phyloP scores from a whole-genome alignment of 1,139 yeast genomes.

The Schizosaccharomyces versatilis region DNA sequence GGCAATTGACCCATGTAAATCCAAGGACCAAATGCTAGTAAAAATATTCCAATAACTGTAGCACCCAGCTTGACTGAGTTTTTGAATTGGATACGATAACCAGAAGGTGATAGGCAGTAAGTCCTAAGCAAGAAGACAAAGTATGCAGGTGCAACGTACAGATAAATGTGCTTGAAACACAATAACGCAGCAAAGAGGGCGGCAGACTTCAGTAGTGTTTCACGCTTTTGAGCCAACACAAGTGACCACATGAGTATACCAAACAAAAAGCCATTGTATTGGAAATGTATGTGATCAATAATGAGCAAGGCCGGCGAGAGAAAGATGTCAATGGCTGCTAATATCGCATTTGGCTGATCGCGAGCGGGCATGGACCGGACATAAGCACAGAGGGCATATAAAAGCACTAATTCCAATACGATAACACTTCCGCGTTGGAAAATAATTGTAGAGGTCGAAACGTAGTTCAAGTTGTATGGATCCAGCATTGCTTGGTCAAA shows the following conservation, averaged over 20 bases:
- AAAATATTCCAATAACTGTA: conserved; percentile 42
- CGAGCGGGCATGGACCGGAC: conserved; percentile 15
- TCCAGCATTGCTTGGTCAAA: conserved; percentile 15
- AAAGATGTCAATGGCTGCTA: conserved; percentile 61
- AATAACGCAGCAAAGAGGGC: conserved; percentile 51
- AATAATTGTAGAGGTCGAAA: conserved; percentile 41
- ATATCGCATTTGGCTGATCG: background rate
- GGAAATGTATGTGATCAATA: conserved; percentile 84
- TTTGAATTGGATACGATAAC: conserved; percentile 30
- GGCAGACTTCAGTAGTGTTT: conserved; percentile 42
- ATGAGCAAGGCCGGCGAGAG: conserved; percentile 74
- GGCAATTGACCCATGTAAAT: conserved; percentile 40
- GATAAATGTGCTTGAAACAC: conserved; percentile 83
- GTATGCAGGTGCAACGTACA: conserved; percentile 86
- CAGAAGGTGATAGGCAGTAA: conserved; percentile 28
- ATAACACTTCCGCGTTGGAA: conserved; percentile 73
- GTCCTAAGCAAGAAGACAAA: conserved; percentile 55
- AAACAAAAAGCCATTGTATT: conserved; percentile 81
- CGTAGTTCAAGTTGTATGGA: conserved; percentile 65
- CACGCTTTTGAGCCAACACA: conserved; percentile 37
- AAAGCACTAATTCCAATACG: conserved; percentile 48
- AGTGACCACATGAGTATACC: conserved; percentile 59
- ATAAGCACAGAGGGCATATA: conserved; percentile 48
- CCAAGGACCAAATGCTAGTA: conserved; percentile 65
- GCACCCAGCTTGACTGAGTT: conserved; percentile 39